Conservation (phyloP, 495 filamentous ascomycete genomes). For the Niebla homalea region DNA sequence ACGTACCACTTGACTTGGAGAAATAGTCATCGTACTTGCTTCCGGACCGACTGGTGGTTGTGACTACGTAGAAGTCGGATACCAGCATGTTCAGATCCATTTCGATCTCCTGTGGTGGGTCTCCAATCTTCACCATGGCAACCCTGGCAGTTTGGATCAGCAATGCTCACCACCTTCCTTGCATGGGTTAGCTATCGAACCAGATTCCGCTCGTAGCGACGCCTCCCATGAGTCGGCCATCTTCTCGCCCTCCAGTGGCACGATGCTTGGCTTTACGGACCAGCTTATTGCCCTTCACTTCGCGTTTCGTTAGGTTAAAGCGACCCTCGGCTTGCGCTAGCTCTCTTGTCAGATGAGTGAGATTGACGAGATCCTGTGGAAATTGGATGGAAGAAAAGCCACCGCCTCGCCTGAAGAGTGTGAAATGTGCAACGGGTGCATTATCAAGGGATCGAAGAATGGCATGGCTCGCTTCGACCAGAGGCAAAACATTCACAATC, state of each 20-base stretch:
- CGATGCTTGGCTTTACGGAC: constrained; percentile 19
- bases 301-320: constrained; percentile 22
- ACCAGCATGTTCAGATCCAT: constrained; percentile 25
- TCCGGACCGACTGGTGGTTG: constrained; percentile 21
- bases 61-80: constrained; percentile 20
- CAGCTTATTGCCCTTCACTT: constrained; percentile 22
- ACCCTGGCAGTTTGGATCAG: constrained; percentile 11
- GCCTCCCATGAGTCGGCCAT: constrained; percentile 16
- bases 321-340: constrained; percentile 14
- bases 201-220: constrained; percentile 16
- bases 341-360: constrained; percentile 14
- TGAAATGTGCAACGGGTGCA: constrained; percentile 20
- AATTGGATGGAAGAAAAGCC: constrained; percentile 14
- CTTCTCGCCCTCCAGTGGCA: constrained; percentile 10
- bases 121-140: constrained; percentile 18
- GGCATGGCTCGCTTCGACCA: background rate
- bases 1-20: constrained; percentile 15
- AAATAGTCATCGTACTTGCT: constrained; percentile 20
- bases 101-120: constrained; percentile 20
- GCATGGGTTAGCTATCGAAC: background rate
- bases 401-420: constrained; percentile 17
- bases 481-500: too few species aligned
- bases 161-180: background rate
- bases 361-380: constrained; percentile 10
- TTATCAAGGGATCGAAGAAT: constrained; percentile 13